Base-by-base conservation (phyloP, 192 early-diverging fungal species). In the Backusella luteola region DNA sequence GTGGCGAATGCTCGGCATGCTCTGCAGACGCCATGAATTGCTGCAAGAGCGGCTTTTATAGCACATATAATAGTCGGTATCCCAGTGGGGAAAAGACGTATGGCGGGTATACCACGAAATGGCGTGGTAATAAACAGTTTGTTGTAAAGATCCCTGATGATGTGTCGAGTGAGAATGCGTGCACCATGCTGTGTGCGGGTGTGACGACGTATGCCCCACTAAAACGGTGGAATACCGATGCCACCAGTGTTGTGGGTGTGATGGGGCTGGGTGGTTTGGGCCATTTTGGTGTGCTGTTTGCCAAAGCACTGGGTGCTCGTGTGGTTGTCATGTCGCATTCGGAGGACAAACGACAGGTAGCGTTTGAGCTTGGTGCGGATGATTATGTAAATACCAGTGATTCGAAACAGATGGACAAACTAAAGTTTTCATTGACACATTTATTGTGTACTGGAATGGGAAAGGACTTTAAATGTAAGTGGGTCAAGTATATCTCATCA, bases 141-240 rank as follows among this genome's bases (percentile, higher is more conserved):
- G 84, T 79, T 35, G 91, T 87, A 87, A 88, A 86, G 82, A 85
- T 89, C 41, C 88, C 88, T 12, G 86, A 70, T 11, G 49, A 26
- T 19, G 83, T 89, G 71, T 80, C 79, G 4, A 81, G 82, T 12
- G 78, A 78, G 3, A 86, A 87, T 49, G 92, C 90, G 7, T 88
- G 89, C 0, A 90, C 93, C 6, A 83, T 96, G 17, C 70, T 96
- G 71, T 96, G 94, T 80, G 94, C 92, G 35, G 95, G 76, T 26
- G 66, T 88, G 67, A 93, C 95, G 17, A 87, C 90, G 1, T 92
- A 78, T 52, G 66, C 76, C 6, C 38, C 38, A 11, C 11, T 39
- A 11, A 39, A 12, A 11, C 38, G 38, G 11, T 39, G 38, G 38
- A 66, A 83, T 32, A 75, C 85, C 21, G 80, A 79, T 32, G n/a